A percentile compares a stretch with the other conserved stretches of the same genome.
These are phyloP conservation scores for Cladosporium sp. DNA, from an alignment of 2,329 filamentous ascomycete species.

Conservation along the genomic window DNA sequence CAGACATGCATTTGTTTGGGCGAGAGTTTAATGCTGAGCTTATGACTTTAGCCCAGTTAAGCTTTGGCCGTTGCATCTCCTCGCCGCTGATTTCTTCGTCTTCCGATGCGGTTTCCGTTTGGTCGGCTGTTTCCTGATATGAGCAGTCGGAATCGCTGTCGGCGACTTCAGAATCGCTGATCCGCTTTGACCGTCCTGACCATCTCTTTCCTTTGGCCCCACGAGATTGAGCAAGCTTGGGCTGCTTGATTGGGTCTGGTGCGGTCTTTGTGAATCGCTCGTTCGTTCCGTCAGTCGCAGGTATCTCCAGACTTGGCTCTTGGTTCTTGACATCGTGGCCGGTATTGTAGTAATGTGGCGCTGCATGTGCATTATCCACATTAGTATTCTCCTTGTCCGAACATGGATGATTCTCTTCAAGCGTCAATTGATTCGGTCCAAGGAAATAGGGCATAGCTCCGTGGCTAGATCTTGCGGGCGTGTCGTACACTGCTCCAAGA, in stretches of 20 bases:
- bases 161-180: not conserved
- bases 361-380: not conserved
- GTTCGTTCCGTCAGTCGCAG: not conserved
- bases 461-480: not conserved
- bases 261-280: no score
- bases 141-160: constrained; percentile 3
- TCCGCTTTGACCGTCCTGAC: not conserved
- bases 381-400: not conserved
- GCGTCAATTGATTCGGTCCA: not conserved
- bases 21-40: not conserved
- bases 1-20: not conserved
- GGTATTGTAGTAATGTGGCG: not conserved
- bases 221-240: not conserved
- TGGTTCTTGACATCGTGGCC: not conserved
- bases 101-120: not conserved
- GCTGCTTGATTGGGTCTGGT: not conserved
- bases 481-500: not conserved
- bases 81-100: not conserved
- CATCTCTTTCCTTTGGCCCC: not conserved
- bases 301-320: not conserved
- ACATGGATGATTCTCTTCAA: not conserved
- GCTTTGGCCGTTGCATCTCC: not conserved
- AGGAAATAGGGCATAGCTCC: not conserved
- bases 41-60: not conserved
- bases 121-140: not conserved